Evolutionary conservation across 139 green algal species (phyloP).

Genomic region (Yamagishiella unicocca): DNA sequence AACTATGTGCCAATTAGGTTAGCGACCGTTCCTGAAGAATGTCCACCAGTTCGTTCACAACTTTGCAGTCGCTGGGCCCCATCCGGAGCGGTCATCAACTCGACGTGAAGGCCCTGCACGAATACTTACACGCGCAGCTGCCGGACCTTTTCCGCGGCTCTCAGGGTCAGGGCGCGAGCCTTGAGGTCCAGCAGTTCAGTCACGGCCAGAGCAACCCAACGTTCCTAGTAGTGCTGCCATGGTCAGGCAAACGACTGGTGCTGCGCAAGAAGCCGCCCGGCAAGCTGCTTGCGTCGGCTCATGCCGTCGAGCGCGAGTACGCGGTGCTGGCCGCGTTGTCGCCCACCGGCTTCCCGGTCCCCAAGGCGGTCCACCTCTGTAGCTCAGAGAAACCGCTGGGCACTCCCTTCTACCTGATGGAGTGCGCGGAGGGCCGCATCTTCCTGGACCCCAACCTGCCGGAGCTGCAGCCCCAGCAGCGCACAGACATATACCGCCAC

Average conservation of each 20-base stretch:
- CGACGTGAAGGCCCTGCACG: not conserved
- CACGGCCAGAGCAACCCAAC: conserved; percentile 98
- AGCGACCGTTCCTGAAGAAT: not conserved
- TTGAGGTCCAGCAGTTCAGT: conserved; percentile 75
- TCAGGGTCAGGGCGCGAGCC: no score
- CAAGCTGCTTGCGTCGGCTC: conserved; percentile 91
- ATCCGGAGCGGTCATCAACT: conserved; percentile 1
- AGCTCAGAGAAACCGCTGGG: conserved; percentile 84
- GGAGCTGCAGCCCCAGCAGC: conserved; percentile 50
- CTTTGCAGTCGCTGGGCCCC: conserved; percentile 4
- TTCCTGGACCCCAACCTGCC: conserved; percentile 86
- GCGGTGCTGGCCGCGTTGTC: conserved; percentile 76
- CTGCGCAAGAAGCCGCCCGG: conserved; percentile 97
- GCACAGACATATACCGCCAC: conserved; percentile 56
- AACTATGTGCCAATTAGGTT: not conserved
- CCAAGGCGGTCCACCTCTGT: conserved; percentile 84
- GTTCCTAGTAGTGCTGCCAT: conserved; percentile 81
- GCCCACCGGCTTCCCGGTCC: conserved; percentile 83
- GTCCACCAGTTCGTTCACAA: not conserved
- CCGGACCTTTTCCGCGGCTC: not conserved
- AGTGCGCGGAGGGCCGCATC: conserved; percentile 60
- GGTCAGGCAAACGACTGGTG: conserved; percentile 67
- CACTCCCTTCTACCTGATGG: conserved; percentile 95
- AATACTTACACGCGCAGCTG: not conserved
- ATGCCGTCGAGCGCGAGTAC: conserved; percentile 95